phyloP scores from a whole-genome alignment of 2,329 filamentous ascomycete species.

The Pseudomassariella vexata region DNA sequence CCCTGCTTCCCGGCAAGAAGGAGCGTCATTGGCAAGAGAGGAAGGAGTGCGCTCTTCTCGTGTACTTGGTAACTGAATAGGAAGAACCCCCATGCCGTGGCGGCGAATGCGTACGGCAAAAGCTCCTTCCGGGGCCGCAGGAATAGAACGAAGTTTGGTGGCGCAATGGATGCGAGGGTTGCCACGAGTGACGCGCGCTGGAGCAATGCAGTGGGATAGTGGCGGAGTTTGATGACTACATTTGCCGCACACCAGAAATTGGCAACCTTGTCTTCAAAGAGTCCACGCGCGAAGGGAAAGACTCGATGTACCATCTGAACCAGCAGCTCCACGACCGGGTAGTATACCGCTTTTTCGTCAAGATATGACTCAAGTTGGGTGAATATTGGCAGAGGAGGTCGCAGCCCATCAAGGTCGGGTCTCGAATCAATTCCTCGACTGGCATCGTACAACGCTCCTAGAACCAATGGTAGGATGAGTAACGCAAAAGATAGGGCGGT shows the following conservation, averaged over 20 bases:
- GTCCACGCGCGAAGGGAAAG: constrained; percentile 89
- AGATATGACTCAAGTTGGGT: constrained; percentile 52
- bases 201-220: constrained; percentile 65
- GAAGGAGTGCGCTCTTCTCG: constrained; percentile 92
- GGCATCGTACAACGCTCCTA: constrained; percentile 65
- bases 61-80: constrained; percentile 97
- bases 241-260: constrained; percentile 97
- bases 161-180: constrained; percentile 70
- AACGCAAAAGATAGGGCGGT: constrained; percentile 70
- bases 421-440: constrained; percentile 56
- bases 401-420: constrained; percentile 51
- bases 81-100: constrained; percentile 94
- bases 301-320: constrained; percentile 84
- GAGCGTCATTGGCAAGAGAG: constrained; percentile 87
- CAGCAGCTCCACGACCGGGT: constrained; percentile 70
- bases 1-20: constrained; percentile 75
- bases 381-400: constrained; percentile 58
- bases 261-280: constrained; percentile 98
- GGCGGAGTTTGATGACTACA: constrained; percentile 78
- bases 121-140: constrained; percentile 70
- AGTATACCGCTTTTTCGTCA: constrained; percentile 63
- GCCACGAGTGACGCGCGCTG: constrained; percentile 69
- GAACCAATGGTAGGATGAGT: constrained; percentile 68
- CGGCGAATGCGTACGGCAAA: constrained; percentile 73
- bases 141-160: constrained; percentile 76